phyloP scores from a whole-genome alignment of 2,329 filamentous ascomycete genomes.

The Ophiostoma ulmi region DNA sequence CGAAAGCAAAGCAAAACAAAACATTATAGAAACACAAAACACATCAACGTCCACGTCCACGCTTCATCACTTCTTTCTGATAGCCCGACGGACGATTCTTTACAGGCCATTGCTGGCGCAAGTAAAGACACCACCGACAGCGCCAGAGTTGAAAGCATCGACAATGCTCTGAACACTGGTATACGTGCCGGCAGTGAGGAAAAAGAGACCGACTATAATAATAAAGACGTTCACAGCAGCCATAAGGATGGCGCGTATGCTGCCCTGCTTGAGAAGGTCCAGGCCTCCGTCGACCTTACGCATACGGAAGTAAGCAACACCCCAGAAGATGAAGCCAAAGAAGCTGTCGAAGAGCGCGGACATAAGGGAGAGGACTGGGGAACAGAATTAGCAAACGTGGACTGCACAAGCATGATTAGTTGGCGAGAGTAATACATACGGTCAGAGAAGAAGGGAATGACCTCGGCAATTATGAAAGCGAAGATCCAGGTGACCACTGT shows the following conservation, averaged over 20 bases:
- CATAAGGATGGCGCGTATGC: constrained; percentile 47
- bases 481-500: constrained; percentile 66
- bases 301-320: constrained; percentile 74
- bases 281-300: constrained; percentile 57
- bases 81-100: constrained; percentile 20
- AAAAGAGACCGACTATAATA: constrained; percentile 71
- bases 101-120: constrained; percentile 65
- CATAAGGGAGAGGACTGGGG: constrained; percentile 61
- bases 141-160: constrained; percentile 59
- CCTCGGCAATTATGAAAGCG: constrained; percentile 88
- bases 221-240: constrained; percentile 66
- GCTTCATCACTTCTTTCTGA: background rate
- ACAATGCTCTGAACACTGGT: constrained; percentile 69
- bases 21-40: background rate
- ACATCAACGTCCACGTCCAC: background rate
- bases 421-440: constrained; percentile 39
- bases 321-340: constrained; percentile 96
- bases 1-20: constrained; percentile 7
- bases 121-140: constrained; percentile 67
- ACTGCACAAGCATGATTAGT: constrained; percentile 31
- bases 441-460: constrained; percentile 89
- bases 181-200: constrained; percentile 78
- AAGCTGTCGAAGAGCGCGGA: constrained; percentile 88
- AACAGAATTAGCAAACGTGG: background rate
- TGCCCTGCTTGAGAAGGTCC: constrained; percentile 48